Evolutionary conservation across 2,329 filamentous ascomycete species (phyloP), one percentile per base, ranked within the genome.

Genomic region (Pseudogymnoascus sp.): DNA sequence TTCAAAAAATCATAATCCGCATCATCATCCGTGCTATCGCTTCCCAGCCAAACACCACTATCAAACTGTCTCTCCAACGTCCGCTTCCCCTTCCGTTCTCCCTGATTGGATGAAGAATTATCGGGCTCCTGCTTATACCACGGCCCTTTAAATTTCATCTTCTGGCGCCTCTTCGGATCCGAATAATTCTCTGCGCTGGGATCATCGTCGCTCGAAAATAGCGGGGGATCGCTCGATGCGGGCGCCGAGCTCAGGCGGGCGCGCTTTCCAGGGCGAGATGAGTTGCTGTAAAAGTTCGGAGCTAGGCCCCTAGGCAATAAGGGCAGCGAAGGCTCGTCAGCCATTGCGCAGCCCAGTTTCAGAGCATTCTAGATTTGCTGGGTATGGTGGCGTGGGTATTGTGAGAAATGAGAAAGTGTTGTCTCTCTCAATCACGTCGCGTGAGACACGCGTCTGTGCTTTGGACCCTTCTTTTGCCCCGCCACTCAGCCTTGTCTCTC

Each of bases 141-240:
- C 3, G 84, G 79, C 3, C 86, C 86, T 41, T 82, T 74, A 63
- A 86, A 84, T 56, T 81, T 78, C 66, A 77, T 78, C 74, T 88
- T 89, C 62, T 80, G 79, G 63, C 79, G 76, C 34, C 55, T 23
- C 23, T 77, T 75, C 1, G 77, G 77, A 55, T 79, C 74, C 21
- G 77, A 74, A 67, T 88, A 88, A 66, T 86, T 85, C 62, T 88
- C 84, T 55, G 85, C 70, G 1, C 81, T 80, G 2, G 83, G 83
- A 61, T 88, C 85, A 66, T 89, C 85, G 61, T 90, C 86, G 69
- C 83, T 86, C 3, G 85, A 89, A 71, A 90, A 90, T 23, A 89
- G 71, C 56, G 83, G 79, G 3, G 85, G 85, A 67, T 90, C 86
- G 68, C 86, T 89, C 18, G 85, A 89, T 63, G 80, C 74, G 35